Percentiles rank a stretch among this genome's conserved stretches.
These are phyloP conservation scores for Diutina ranongensis DNA, from an alignment of 1,139 yeast species.

Conservation along the genomic window DNA sequence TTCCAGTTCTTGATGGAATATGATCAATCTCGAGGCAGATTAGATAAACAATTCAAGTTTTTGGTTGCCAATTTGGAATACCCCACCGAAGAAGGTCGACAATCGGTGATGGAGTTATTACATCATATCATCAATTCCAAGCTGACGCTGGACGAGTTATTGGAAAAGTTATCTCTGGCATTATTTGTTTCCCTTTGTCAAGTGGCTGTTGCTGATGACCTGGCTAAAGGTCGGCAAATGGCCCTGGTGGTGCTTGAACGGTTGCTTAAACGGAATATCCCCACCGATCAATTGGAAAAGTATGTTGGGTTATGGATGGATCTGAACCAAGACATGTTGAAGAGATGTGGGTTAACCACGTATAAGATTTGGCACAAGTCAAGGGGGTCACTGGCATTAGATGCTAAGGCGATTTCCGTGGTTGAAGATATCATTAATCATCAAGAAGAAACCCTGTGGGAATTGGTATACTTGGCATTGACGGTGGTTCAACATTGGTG, in stretches of 20 bases:
- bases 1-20: slow-evolving; percentile 86
- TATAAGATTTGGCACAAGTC: slow-evolving; percentile 53
- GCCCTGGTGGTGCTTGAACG: slow-evolving; percentile 52
- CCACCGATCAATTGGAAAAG: slow-evolving; percentile 33
- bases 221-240: slow-evolving; percentile 78
- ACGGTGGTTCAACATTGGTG: slow-evolving; percentile 39
- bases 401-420: slow-evolving; percentile 25
- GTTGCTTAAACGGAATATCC: slow-evolving; percentile 40
- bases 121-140: slow-evolving; percentile 54
- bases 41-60: slow-evolving; percentile 74
- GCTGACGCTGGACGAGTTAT: slow-evolving; percentile 46
- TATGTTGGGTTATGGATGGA: slow-evolving; percentile 61
- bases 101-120: slow-evolving; percentile 82
- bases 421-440: slow-evolving; percentile 26
- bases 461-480: slow-evolving; percentile 57
- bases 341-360: slow-evolving; percentile 68
- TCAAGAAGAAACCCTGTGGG: slow-evolving; percentile 47
- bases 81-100: slow-evolving; percentile 79
- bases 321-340: slow-evolving; percentile 35
- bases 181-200: slow-evolving; percentile 77
- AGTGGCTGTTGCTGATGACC: slow-evolving; percentile 67
- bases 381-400: slow-evolving; percentile 24
- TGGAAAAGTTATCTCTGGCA: slow-evolving; percentile 54
- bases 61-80: slow-evolving; percentile 77
- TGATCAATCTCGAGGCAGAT: slow-evolving; percentile 82